Base-by-base conservation (phyloP, 2,329 filamentous ascomycete species). In the Paecilomyces formosus region DNA sequence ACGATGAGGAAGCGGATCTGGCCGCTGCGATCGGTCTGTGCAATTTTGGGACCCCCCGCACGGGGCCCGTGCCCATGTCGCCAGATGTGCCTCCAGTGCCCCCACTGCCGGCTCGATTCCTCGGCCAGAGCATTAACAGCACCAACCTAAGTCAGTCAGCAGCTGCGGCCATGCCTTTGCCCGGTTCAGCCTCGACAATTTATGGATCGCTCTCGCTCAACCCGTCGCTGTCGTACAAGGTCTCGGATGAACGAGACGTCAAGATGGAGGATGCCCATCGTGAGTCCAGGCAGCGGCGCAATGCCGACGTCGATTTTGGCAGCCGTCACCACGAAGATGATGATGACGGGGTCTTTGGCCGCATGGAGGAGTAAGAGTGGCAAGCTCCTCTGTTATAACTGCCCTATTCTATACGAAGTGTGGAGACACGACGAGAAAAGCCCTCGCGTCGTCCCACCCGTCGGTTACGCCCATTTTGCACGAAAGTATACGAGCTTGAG, bases 271-370 rank as follows among this genome's bases (percentile, higher is more conserved):
- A 85, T 55, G 84, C 83, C 82, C 72, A 79, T 53, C 68, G 67
- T 49, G 64, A 70, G 59, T 67, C 65, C 30, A 68, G 72, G 55
- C 70, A 74, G 57, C 56, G 59, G 54, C 52, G 63, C 59, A 62
- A 82, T 63, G 79, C 90, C 57, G 85, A 88, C 65, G 86, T 89
- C 61, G 84, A 87, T 59, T 85, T 86, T 68, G 80, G 80, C 61
- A 77, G 78, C 65, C 81, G 78, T 24, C 64, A 84, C 55, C 84
- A 88, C 62, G 90, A 95, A 66, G 92, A 96, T 66, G 92, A 96
- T 62, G 93, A 97, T 65, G 92, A 97, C 64, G 92, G 92, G 70
- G 89, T 97, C 68, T 99, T 99, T 79, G 92, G 92, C 58, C 85
- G 86, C 65, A 97, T 97, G 93, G 94, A 99, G 76, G 91, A 96